These are phyloP conservation scores for Schizosaccharomyces octosporus DNA, from an alignment of 805 yeast genomes.

Conservation along the genomic window DNA sequence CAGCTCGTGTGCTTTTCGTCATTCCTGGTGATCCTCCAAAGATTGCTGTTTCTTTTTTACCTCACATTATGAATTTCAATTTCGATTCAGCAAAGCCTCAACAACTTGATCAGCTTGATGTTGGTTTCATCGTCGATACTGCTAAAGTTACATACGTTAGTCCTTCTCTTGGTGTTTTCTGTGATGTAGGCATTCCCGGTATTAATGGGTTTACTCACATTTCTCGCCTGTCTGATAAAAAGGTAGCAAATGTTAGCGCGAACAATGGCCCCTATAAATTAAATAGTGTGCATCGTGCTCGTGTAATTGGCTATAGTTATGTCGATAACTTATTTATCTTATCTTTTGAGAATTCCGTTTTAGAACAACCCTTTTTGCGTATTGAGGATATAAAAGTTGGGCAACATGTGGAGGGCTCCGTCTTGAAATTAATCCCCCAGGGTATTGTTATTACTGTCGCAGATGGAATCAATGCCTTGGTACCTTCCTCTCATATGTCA, in stretches of 20 bases:
- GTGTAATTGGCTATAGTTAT: conserved; percentile 45
- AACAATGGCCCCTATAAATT: conserved; percentile 19
- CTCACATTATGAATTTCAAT: conserved; percentile 23
- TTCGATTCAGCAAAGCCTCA: conserved; percentile 5
- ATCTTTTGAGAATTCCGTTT: conserved; percentile 40
- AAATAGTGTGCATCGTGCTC: conserved; percentile 49
- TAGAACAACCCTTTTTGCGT: conserved; percentile 42
- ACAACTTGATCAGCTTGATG: conserved; percentile 17
- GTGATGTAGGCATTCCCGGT: conserved; percentile 24
- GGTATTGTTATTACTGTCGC: conserved; percentile 49
- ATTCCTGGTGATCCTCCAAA: conserved; percentile 22
- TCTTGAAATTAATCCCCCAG: conserved; percentile 31
- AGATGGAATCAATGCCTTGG: conserved; percentile 44
- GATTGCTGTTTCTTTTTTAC: conserved; percentile 37
- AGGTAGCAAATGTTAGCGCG: conserved; percentile 12
- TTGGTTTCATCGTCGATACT: conserved; percentile 40
- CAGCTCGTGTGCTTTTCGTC: conserved; percentile 46
- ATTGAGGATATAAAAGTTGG: conserved; percentile 59
- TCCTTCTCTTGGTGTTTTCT: conserved; percentile 14
- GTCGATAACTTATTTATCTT: conserved; percentile 44
- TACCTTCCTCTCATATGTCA: conserved; percentile 50
- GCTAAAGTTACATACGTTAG: conserved; percentile 35
- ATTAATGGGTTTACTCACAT: conserved; percentile 53
- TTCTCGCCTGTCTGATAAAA: conserved; percentile 27
- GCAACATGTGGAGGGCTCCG: conserved; percentile 27